A percentile compares a stretch with the other conserved stretches of the same genome.
phyloP scores from a whole-genome alignment of 2,329 filamentous ascomycete species.

The Venturia pyrina region DNA sequence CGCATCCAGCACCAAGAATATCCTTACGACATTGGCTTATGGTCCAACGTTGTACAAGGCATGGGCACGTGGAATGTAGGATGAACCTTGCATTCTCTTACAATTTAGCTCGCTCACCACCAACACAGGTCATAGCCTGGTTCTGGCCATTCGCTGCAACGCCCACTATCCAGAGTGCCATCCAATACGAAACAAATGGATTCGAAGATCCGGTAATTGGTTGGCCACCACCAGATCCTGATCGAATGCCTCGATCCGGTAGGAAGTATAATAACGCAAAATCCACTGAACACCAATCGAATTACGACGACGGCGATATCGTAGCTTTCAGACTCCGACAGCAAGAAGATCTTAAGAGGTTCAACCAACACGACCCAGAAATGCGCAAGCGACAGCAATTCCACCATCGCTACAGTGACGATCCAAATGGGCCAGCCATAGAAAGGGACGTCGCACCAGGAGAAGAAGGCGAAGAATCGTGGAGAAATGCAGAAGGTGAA shows the following conservation, averaged over 20 bases:
- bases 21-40: slow-evolving; percentile 72
- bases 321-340: slow-evolving; percentile 46
- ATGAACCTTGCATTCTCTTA: not conserved
- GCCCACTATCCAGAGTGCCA: slow-evolving; percentile 41
- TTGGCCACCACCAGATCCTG: slow-evolving; percentile 43
- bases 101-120: not conserved
- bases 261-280: slow-evolving; percentile 18
- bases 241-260: slow-evolving; percentile 26
- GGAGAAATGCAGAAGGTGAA: slow-evolving; percentile 69
- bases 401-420: slow-evolving; percentile 29
- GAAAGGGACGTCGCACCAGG: slow-evolving; percentile 17
- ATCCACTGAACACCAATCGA: slow-evolving; percentile 30
- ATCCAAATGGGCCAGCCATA: slow-evolving; percentile 13
- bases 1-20: slow-evolving; percentile 60
- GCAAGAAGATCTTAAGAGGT: slow-evolving; percentile 38
- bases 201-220: slow-evolving; percentile 46
- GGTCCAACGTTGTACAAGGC: slow-evolving; percentile 60
- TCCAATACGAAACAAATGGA: slow-evolving; percentile 61
- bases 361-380: slow-evolving; percentile 19
- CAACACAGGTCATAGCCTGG: slow-evolving; percentile 47
- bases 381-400: slow-evolving; percentile 29
- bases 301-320: slow-evolving; percentile 31
- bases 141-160: slow-evolving; percentile 54
- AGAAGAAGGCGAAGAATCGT: slow-evolving; percentile 43
- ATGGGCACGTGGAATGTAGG: slow-evolving; percentile 57